phyloP scores from a whole-genome alignment of 129 eudicot species.

The Deinandra increscens region DNA sequence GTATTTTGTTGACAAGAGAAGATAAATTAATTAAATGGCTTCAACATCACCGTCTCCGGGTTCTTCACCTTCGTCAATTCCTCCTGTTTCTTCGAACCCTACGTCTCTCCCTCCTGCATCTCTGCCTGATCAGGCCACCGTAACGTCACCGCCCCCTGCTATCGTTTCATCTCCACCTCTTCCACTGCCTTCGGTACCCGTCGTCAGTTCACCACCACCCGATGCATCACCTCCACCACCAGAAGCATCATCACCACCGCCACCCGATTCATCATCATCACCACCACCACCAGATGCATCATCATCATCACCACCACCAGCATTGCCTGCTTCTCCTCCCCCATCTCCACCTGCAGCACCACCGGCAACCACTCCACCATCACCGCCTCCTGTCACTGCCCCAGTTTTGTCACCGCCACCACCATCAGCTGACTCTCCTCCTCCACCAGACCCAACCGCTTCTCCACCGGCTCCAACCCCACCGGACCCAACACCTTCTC shows the following conservation, averaged over 20 bases:
- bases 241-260: slow-evolving; percentile 8
- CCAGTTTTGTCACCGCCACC: slow-evolving; percentile 49
- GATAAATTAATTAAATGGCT: slow-evolving; percentile 43
- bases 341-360: slow-evolving; percentile 54
- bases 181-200: slow-evolving; percentile 42
- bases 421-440: slow-evolving; percentile 27
- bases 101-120: slow-evolving; percentile 21
- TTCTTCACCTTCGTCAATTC: slow-evolving; percentile 43
- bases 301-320: slow-evolving; percentile 30
- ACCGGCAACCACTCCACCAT: slow-evolving; percentile 37
- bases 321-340: slow-evolving; percentile 34
- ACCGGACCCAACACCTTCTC: slow-evolving; percentile 37
- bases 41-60: slow-evolving; percentile 57
- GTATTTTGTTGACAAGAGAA: slow-evolving; percentile 16
- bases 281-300: slow-evolving; percentile 47
- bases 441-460: slow-evolving; percentile 34
- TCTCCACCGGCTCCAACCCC: slow-evolving; percentile 48
- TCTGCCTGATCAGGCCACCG: slow-evolving; percentile 36
- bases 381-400: slow-evolving; percentile 37
- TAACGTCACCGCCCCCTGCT: slow-evolving; percentile 31
- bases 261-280: slow-evolving; percentile 37
- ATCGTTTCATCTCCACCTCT: no score
- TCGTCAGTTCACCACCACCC: slow-evolving; percentile 43
- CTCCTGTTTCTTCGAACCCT: slow-evolving; percentile 41
- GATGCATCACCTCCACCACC: slow-evolving; percentile 50